phyloP scores from a whole-genome alignment of 768 basidiomycete genomes.

The Boletus coccyginus region DNA sequence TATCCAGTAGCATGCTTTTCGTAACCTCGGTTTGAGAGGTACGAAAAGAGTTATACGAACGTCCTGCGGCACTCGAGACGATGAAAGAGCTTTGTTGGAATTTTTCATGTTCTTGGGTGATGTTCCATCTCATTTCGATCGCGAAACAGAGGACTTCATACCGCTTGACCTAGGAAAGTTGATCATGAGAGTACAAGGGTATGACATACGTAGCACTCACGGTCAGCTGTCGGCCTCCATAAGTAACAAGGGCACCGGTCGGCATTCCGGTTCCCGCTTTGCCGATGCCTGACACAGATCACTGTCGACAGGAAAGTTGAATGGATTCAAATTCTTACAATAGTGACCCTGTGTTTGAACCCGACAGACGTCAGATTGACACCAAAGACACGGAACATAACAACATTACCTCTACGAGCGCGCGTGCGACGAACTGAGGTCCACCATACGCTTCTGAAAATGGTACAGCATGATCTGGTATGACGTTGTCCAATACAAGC shows the following conservation, averaged over 20 bases:
- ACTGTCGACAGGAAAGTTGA: background rate
- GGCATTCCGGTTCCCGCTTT: slow-evolving; percentile 27
- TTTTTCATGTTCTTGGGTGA: background rate
- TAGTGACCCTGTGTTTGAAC: slow-evolving; percentile 21
- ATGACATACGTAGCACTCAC: slow-evolving; percentile 5
- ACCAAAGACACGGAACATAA: background rate
- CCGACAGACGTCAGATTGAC: background rate
- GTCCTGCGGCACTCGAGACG: slow-evolving; percentile 5
- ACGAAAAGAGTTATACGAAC: background rate
- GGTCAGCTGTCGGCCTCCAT: slow-evolving; percentile 21
- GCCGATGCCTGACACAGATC: slow-evolving; percentile 19
- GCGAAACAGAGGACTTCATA: slow-evolving; percentile 33
- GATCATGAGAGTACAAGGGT: background rate
- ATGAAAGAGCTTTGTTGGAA: slow-evolving; percentile 21
- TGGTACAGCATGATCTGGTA: slow-evolving; percentile 29
- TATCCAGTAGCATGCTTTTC: slow-evolving; percentile 6
- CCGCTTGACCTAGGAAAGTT: slow-evolving; percentile 16
- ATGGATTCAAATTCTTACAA: slow-evolving; percentile 14
- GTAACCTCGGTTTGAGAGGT: background rate
- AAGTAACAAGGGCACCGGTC: slow-evolving; percentile 23
- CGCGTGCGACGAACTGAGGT: slow-evolving; percentile 27
- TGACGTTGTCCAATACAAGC: slow-evolving; percentile 24
- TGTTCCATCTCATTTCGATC: slow-evolving; percentile 22
- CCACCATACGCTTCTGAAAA: slow-evolving; percentile 26
- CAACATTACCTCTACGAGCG: slow-evolving; percentile 21